A percentile compares a stretch with the other conserved stretches of the same genome.
Evolutionary conservation across 768 basidiomycete genomes (phyloP).

Genomic region (Russula emetica): DNA sequence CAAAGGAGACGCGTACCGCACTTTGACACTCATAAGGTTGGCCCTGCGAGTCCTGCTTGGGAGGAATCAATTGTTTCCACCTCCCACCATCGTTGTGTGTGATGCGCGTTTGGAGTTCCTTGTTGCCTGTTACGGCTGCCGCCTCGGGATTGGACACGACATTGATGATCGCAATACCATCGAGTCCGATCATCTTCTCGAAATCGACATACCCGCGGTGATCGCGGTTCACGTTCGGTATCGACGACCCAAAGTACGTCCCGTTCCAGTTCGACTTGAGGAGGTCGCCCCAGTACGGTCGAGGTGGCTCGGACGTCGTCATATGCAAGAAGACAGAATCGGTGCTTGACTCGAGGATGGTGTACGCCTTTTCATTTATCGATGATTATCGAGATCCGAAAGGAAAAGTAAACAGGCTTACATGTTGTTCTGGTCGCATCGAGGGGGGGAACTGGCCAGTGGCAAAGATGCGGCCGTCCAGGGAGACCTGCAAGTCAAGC

Average conservation of each 20-base stretch:
- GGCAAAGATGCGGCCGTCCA: conserved; percentile 85
- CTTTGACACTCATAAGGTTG: conserved; percentile 62
- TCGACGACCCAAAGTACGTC: conserved; percentile 87
- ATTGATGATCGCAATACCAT: conserved; percentile 94
- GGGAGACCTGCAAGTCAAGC: conserved; percentile 84
- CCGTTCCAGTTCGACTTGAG: conserved; percentile 98
- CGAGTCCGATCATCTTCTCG: conserved; percentile 94
- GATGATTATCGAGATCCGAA: not conserved
- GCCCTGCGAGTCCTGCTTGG: conserved; percentile 69
- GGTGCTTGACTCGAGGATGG: conserved; percentile 90
- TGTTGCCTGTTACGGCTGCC: conserved; percentile 63
- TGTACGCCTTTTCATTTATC: conserved; percentile 64
- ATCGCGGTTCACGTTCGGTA: conserved; percentile 91
- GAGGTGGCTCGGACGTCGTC: conserved; percentile 76
- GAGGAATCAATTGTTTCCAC: conserved; percentile 82
- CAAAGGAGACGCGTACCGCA: conserved; percentile 45
- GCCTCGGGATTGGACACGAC: conserved; percentile 78
- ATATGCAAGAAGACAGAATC: conserved; percentile 92
- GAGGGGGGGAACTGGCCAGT: conserved; percentile 85
- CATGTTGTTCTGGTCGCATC: conserved; percentile 87
- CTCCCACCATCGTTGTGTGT: conserved; percentile 97
- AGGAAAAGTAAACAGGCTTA: conserved; percentile 37
- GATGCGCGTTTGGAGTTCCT: conserved; percentile 79
- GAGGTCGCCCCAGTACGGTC: conserved; percentile 84
- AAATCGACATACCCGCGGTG: conserved; percentile 87